Percentiles rank a stretch among this genome's conserved stretches.
phyloP scores from a whole-genome alignment of 202 grass and related monocot species.

The Tripidium arundinaceum region DNA sequence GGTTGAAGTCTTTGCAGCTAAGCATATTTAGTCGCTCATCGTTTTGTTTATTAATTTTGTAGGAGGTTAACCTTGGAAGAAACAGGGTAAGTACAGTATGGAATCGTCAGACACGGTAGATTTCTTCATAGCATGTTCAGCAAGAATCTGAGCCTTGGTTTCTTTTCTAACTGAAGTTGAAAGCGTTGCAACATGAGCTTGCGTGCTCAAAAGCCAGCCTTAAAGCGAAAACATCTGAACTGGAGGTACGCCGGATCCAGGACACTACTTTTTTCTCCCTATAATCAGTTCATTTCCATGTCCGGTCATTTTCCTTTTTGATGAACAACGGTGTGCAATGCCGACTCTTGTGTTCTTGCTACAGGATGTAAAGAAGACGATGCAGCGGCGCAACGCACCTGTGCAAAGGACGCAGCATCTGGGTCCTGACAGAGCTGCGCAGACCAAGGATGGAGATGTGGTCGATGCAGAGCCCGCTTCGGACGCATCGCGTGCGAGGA shows the following conservation, averaged over 20 bases:
- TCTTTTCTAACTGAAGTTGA: constrained; percentile 30
- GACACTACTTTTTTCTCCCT: neutral
- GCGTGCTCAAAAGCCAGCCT: constrained; percentile 39
- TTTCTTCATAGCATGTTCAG: neutral
- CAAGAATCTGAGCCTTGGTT: neutral
- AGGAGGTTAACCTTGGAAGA: constrained; percentile 55
- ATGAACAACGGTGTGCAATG: neutral
- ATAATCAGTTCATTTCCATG: neutral
- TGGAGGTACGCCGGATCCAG: constrained; percentile 21
- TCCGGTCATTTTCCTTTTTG: neutral
- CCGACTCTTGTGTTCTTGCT: neutral
- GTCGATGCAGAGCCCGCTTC: constrained; percentile 15
- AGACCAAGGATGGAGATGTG: constrained; percentile 14
- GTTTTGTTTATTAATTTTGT: neutral
- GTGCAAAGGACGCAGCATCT: constrained; percentile 15
- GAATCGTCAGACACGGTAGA: neutral
- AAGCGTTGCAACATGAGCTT: constrained; percentile 49
- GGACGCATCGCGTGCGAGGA: neutral
- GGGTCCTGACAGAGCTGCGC: constrained; percentile 8
- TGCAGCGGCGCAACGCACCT: constrained; percentile 13
- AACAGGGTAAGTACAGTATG: constrained; percentile 38
- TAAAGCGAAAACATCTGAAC: constrained; percentile 38
- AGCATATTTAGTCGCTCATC: neutral
- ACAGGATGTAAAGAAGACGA: constrained; percentile 42
- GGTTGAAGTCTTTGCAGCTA: neutral